These are phyloP conservation scores for Taxawa tesnikishii DNA, from an alignment of 2,329 filamentous ascomycete genomes.

Conservation along the genomic window DNA sequence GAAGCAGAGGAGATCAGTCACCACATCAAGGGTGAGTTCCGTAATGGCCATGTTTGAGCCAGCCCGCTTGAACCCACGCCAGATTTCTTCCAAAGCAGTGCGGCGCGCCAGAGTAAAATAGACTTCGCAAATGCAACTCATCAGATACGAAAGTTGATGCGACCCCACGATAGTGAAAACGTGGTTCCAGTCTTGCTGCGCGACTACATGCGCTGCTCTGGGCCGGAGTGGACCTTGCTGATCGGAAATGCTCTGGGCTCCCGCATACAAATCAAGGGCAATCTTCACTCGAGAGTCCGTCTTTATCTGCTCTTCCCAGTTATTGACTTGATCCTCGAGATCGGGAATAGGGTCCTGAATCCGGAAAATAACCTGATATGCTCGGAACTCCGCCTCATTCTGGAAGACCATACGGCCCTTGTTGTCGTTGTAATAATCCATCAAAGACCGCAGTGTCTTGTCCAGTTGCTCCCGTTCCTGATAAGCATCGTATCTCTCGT, in stretches of 20 bases:
- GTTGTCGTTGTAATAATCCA: slow-evolving; percentile 48
- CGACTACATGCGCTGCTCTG: slow-evolving; percentile 37
- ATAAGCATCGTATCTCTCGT: slow-evolving; percentile 40
- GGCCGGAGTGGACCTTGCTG: slow-evolving; percentile 39
- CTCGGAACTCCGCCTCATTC: slow-evolving; percentile 52
- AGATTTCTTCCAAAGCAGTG: slow-evolving; percentile 42
- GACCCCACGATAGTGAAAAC: slow-evolving; percentile 48
- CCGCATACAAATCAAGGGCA: slow-evolving; percentile 44
- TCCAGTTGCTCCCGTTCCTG: slow-evolving; percentile 54
- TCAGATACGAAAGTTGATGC: slow-evolving; percentile 44
- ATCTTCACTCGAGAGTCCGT: slow-evolving; percentile 40
- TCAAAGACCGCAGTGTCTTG: slow-evolving; percentile 47
- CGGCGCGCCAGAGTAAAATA: slow-evolving; percentile 48
- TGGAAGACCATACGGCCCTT: slow-evolving; percentile 35
- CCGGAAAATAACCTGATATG: slow-evolving; percentile 48
- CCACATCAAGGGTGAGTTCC: slow-evolving; percentile 43
- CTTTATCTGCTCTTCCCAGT: slow-evolving; percentile 38
- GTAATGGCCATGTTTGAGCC: neutral
- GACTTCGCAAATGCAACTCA: slow-evolving; percentile 52
- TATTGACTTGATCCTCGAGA: slow-evolving; percentile 46
- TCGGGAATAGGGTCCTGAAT: slow-evolving; percentile 38
- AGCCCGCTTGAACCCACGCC: slow-evolving; percentile 36
- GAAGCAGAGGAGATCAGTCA: slow-evolving; percentile 41
- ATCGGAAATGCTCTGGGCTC: slow-evolving; percentile 41
- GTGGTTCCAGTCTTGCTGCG: slow-evolving; percentile 43